Base-by-base conservation (phyloP, 2,329 filamentous ascomycete genomes). In the Penicillium sp. region DNA sequence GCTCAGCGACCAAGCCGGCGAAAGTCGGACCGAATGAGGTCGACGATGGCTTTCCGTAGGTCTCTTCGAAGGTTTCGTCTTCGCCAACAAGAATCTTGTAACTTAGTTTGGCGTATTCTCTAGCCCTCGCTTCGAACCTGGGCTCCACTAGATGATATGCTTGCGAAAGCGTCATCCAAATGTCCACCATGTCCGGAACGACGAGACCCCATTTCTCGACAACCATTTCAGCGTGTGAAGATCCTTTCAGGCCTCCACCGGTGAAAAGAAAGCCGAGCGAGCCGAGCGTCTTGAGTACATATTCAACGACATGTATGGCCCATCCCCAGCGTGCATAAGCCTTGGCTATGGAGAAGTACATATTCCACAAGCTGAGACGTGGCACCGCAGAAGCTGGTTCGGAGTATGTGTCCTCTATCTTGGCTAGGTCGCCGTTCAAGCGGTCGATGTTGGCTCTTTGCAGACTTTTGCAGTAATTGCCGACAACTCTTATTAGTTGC, bases 71-170 rank as follows among this genome's bases (percentile, higher is more conserved):
- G 4, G 61, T 68, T 27, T 60, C 62, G 41, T 70, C 65, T 52
- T 74, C 70, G 0, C 71, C 69, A 28, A 72, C 54, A 38, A 63
- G 58, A 1, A 74, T 64, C 41, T 44, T 60, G 52, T 71, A 73
- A n/a, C 60, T 54, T 2, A 60, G 45, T 20, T 46, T 68, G 2
- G 70, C 69, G 60, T 69, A 73, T 7, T 54, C 31, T 14, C 63
- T 53, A 10, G 69, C 68, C 35, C 57, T 48, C 16, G n/a, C 28
- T 13, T 53, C 58, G 1, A 65, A 53, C 0, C 49, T 46, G 2
- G 57, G 55, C 16, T 48, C 61, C 22, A 66, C 14, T 5, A 20
- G 27, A 14, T 44, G 10, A 59, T 72, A 72, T 3, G 61, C 62
- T 24, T 2, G 30, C 1, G 46, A 55, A 14, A 69, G 61, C 31